Evolutionary conservation across 2,329 filamentous ascomycete species (phyloP), one percentile per base, ranked within the genome.

Genomic region (Pezicula neosporulosa): DNA sequence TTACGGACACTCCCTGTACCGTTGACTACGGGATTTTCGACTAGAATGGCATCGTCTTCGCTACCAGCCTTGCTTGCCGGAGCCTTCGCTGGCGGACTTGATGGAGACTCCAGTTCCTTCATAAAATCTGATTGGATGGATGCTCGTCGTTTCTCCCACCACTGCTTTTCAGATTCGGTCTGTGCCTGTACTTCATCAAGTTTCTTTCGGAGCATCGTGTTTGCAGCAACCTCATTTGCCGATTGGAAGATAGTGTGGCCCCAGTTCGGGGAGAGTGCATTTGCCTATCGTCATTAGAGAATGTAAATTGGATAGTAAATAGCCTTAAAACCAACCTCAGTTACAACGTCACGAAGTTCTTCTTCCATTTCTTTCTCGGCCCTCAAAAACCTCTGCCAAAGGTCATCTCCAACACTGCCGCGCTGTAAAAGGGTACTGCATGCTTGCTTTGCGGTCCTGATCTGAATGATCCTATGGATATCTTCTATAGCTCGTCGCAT

Each of bases 291-390:
- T 57, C 48, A 49, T 47, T 38, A 5, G 16, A 44, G 10, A 15
- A 38, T 36, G 13, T 3, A 47, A 19, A 4, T 10, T 33, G 16
- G 21, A 18, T 38, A 2, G 13, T 19, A 36, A 12, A 9, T n/a
- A 18, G n/a, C n/a, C 9, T 19, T 5, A 39, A 37, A 37, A 56
- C 78, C 56, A 70, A 95, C 91, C 85, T 97, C 93, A 62, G 85
- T 82, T 33, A 97, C 91, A 21, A 97, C 93, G 71, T 99, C 94
- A 63, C 90, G 83, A 55, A 99, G 78, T 73, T 99, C 94, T 60
- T 91, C 90, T 73, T 99, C 92, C 77, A 97, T 95, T 73, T 99
- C 94, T 75, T 95, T 92, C 80, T 99, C 94, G 1, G 93, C 94
- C 47, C 90, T 82, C 71, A 86, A 73, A 70, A 97, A 96, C 37